These are phyloP conservation scores for Viola pubescens DNA, from an alignment of 441 rosid species.

Conservation along the genomic window DNA sequence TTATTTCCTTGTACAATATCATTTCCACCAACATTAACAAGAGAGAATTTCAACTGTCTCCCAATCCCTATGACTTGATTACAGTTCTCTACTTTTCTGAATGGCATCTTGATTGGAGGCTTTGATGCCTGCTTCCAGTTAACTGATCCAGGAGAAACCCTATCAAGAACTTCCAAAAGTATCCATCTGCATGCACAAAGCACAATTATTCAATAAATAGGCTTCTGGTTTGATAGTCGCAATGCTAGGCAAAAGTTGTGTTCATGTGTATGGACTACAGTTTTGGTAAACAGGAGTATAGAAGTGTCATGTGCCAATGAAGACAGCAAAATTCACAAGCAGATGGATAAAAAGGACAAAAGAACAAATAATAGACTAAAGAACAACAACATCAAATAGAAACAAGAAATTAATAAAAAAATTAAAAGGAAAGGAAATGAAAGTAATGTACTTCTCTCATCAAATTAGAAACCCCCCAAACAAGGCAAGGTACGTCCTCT, in stretches of 20 bases:
- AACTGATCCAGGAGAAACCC: constrained; percentile 39
- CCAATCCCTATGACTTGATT: constrained; percentile 39
- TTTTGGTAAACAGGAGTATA: no score
- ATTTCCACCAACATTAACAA: constrained; percentile 39
- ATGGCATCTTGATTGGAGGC: constrained; percentile 49
- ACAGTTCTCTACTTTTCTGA: constrained; percentile 44
- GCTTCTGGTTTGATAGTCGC: neutral
- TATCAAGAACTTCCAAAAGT: constrained; percentile 42
- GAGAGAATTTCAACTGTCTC: constrained; percentile 32
- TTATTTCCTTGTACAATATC: constrained; percentile 42
- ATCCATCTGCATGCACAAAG: constrained; percentile 31
- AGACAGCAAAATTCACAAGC: no score
- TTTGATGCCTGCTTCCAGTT: constrained; percentile 39
- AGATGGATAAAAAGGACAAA: no score
- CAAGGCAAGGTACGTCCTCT: no score
- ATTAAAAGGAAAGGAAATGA: no score
- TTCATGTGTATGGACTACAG: no score
- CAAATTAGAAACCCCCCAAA: no score
- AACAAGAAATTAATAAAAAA: no score
- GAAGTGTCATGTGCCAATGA: no score
- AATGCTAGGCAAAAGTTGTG: neutral
- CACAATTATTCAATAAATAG: neutral
- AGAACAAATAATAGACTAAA: no score
- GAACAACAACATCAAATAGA: no score
- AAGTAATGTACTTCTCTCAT: no score